Percentiles rank a stretch among this genome's conserved stretches.
Conservation (phyloP, 2,329 filamentous ascomycete genomes). For the Fusarium verrucosum region DNA sequence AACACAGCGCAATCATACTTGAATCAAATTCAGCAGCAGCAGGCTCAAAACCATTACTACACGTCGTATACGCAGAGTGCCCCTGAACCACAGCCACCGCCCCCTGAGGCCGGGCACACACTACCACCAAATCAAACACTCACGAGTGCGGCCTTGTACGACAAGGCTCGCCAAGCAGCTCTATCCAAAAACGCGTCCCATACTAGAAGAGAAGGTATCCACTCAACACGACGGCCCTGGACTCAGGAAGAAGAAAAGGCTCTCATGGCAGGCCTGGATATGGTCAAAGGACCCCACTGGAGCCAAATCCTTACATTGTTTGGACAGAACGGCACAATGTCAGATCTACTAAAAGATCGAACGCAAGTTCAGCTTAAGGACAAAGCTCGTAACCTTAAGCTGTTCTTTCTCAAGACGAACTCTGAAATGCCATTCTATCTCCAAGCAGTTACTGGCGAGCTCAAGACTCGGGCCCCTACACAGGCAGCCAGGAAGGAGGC, state of each 20-base stretch:
- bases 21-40: slow-evolving; percentile 52
- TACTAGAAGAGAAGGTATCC: slow-evolving; percentile 64
- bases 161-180: slow-evolving; percentile 67
- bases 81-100: slow-evolving; percentile 49
- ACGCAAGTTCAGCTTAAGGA: slow-evolving; percentile 94
- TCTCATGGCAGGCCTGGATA: slow-evolving; percentile 85
- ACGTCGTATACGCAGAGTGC: slow-evolving; percentile 48
- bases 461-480: slow-evolving; percentile 84
- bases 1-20: slow-evolving; percentile 51
- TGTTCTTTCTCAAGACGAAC: slow-evolving; percentile 91
- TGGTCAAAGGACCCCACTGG: slow-evolving; percentile 92
- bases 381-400: slow-evolving; percentile 87
- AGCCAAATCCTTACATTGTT: slow-evolving; percentile 89
- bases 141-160: slow-evolving; percentile 65
- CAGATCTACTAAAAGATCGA: slow-evolving; percentile 84
- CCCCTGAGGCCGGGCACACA: slow-evolving; percentile 48
- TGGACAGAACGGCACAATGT: slow-evolving; percentile 80
- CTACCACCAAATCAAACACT: slow-evolving; percentile 66
- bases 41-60: slow-evolving; percentile 50
- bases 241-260: slow-evolving; percentile 89
- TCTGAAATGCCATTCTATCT: slow-evolving; percentile 91
- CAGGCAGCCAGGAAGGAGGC: slow-evolving; percentile 75
- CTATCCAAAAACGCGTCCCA: slow-evolving; percentile 66
- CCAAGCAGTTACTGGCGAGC: slow-evolving; percentile 86
- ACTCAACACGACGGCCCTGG: slow-evolving; percentile 80